Evolutionary conservation across 1,139 yeast species (phyloP).

Genomic region (Yamadazyma pseudoaaseri): DNA sequence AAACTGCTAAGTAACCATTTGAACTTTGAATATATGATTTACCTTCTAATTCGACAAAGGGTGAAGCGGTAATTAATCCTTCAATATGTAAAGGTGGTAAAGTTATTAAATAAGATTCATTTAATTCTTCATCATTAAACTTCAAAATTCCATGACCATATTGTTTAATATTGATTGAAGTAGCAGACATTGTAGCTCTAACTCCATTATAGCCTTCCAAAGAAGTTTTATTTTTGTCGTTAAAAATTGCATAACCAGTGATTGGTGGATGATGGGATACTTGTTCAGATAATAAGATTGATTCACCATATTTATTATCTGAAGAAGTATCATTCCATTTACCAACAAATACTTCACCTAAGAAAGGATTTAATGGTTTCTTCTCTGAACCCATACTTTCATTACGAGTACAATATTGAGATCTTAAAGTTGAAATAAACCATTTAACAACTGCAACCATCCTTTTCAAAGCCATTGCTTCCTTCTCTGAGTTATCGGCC

Average conservation of each 20-base stretch:
- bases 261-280: constrained; percentile 96
- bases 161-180: constrained; percentile 80
- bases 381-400: constrained; percentile 91
- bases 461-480: constrained; percentile 55
- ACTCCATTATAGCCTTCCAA: constrained; percentile 90
- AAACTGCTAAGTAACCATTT: constrained; percentile 67
- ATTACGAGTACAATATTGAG: constrained; percentile 91
- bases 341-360: constrained; percentile 91
- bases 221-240: constrained; percentile 64
- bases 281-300: constrained; percentile 80
- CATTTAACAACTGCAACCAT: constrained; percentile 82
- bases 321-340: constrained; percentile 61
- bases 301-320: constrained; percentile 57
- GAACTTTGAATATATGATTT: constrained; percentile 79
- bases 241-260: constrained; percentile 80
- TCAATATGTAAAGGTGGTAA: constrained; percentile 95
- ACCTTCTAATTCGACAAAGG: constrained; percentile 88
- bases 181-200: constrained; percentile 77
- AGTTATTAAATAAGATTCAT: constrained; percentile 78
- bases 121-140: constrained; percentile 48
- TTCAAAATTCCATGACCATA: constrained; percentile 83
- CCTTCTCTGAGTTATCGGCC: constrained; percentile 40
- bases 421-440: constrained; percentile 88
- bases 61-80: constrained; percentile 86
- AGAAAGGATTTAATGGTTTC: constrained; percentile 91